Base-by-base conservation (phyloP, 1,139 yeast species). In the Lodderomyces elongisporus region DNA sequence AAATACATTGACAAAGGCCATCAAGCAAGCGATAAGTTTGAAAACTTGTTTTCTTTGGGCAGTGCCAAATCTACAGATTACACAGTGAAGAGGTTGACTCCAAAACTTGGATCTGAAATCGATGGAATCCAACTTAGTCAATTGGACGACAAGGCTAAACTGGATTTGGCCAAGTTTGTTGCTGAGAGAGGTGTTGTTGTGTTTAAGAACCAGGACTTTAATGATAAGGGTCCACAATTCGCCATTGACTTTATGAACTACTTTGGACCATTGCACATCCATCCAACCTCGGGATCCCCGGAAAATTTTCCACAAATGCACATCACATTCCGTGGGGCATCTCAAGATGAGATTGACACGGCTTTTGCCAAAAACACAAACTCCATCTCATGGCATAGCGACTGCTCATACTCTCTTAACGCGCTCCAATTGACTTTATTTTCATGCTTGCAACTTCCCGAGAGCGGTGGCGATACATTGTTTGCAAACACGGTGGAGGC, bases 161-260 rank as follows among this genome's bases (percentile, higher is more conserved):
- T 62, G 33, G 70, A 64, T 30, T 53, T 64, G 37, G 66, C 69
- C 0, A 49, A 58, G 15, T 51, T 60, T 22, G 60, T 61, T n/a
- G 66, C 68, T 14, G 57, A 62, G 36, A 46, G 69, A 43, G 70
- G 70, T 30, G 68, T 64, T n/a, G 59, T 59, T 13, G 53, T 61
- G 7, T 64, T 64, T 48, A 50, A 66, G 30, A 51, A 61, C 44
- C 70, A 64, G 41, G 64, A 64, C 41, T 59, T 62, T 34, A 58
- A 60, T 14, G 36, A 42, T 7, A 36, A 52, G 24, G 66, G 67
- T 3, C 64, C 67, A 9, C 48, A 52, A 20, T 56, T 61, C 44
- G 60, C 54, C 7, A 52, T 47, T 30, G 47, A 57, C 4, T 61
- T 54, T 42, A 67, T 56, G 15, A 41, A 47, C 22, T 57, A 61